Evolutionary conservation across 257 asterid genomes (phyloP).

Genomic region (Cordia subcordata): DNA sequence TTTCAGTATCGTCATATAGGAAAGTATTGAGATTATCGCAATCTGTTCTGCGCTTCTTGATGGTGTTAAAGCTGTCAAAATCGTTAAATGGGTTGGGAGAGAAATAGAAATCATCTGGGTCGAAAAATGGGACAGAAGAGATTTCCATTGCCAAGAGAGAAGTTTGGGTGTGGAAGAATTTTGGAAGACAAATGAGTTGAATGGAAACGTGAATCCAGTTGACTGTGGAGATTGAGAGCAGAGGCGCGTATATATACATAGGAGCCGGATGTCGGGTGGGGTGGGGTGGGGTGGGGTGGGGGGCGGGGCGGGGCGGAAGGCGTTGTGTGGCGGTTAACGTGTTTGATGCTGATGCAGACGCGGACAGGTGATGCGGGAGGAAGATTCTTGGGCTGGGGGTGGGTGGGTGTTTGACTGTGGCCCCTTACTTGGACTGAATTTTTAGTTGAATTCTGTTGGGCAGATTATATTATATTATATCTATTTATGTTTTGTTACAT

Average conservation of each 20-base stretch:
- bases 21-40: too few relatives aligned
- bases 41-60: not conserved
- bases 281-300: not conserved
- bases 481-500: too few relatives aligned
- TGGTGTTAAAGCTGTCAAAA: not conserved
- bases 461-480: too few relatives aligned
- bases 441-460: too few relatives aligned
- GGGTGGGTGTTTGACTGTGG: slow-evolving; percentile 21
- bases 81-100: slow-evolving; percentile 22
- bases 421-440: slow-evolving; percentile 1
- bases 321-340: too few relatives aligned
- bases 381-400: slow-evolving; percentile 26
- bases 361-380: slow-evolving; percentile 29
- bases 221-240: slow-evolving; percentile 8
- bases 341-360: slow-evolving; percentile 34
- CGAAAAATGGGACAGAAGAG: slow-evolving; percentile 35
- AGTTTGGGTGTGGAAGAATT: slow-evolving; percentile 20
- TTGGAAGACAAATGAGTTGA: slow-evolving; percentile 16
- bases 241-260: not conserved
- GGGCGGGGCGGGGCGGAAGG: too few relatives aligned
- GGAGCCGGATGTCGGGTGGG: not conserved
- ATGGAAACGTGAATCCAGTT: slow-evolving; percentile 31
- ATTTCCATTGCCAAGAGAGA: slow-evolving; percentile 42
- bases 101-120: slow-evolving; percentile 24
- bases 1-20: too few relatives aligned